Percentiles rank a stretch among this genome's conserved stretches.
Conservation (phyloP, 805 yeast genomes). For the Starmera pachycereana region DNA sequence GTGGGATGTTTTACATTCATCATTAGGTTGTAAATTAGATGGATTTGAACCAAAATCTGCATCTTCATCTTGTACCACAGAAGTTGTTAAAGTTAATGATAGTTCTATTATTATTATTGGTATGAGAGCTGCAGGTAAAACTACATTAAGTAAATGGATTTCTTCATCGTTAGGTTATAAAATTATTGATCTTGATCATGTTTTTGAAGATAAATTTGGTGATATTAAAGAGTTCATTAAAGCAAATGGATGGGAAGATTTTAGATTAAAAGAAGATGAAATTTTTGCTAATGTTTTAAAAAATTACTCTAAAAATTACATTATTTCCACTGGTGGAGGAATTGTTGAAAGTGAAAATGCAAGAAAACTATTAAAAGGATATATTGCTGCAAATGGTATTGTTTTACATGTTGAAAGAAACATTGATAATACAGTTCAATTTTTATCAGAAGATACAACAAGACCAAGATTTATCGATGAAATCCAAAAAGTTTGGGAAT, state of each 20-base stretch:
- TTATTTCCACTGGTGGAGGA: conserved; percentile 95
- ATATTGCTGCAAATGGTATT: conserved; percentile 50
- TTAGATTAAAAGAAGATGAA: conserved; percentile 57
- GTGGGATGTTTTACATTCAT: conserved; percentile 88
- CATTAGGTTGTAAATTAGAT: conserved; percentile 52
- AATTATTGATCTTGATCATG: conserved; percentile 67
- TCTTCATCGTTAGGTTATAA: conserved; percentile 57
- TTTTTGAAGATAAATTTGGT: conserved; percentile 43
- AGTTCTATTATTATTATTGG: conserved; percentile 76
- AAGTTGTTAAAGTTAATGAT: conserved; percentile 17
- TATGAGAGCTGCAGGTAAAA: conserved; percentile 97
- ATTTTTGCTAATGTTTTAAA: conserved; percentile 41
- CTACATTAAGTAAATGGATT: conserved; percentile 75
- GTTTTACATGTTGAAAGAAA: conserved; percentile 90
- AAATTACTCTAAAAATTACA: conserved; percentile 19
- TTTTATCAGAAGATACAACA: conserved; percentile 65
- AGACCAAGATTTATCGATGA: conserved; percentile 86
- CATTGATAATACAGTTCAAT: conserved; percentile 65
- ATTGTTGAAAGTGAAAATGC: conserved; percentile 71
- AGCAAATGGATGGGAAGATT: conserved; percentile 75
- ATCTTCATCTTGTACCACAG: conserved; percentile 20
- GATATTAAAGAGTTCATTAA: conserved; percentile 54
- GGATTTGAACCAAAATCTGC: conserved; percentile 52
- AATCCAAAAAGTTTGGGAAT: conserved; percentile 70
- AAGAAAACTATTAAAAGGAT: conserved; percentile 49